Base-by-base conservation (phyloP, 164 flowering plant species). In the Akebia trifoliata region DNA sequence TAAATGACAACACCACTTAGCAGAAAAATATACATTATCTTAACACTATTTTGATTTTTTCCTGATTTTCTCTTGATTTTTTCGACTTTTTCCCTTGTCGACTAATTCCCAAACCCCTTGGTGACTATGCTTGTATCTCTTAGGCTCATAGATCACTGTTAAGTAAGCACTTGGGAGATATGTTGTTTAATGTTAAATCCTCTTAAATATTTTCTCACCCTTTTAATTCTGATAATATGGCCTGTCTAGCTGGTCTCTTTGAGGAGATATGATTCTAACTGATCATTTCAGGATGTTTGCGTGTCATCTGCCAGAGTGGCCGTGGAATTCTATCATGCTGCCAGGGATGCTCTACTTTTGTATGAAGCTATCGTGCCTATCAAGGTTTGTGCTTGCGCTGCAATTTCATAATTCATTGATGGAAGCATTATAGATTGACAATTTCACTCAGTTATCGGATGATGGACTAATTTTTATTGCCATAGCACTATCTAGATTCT, bases 311-410 rank as follows among this genome's bases (percentile, higher is more conserved):
- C 83, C 25, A 79, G 84, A 75, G 99, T 94, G 59, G 96, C 83
- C 37, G 51, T 79, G 74, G 95, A 87, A 62, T 83, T 90, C 62
- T 94, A 90, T 69, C 90, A 78, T 74, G 88, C 99, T 74, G 93
- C 93, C 12, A 81, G 96, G 70, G 95, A 94, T 76, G 86, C 86
- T 38, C 64, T 94, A 43, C 85, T 86, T 54, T 80, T 94, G 15
- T 94, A 94, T 74, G 91, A 83, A 76, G 91, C 86, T 63, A 60
- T 92, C 55, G 57, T 90, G 46, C 99, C 97, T 20, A 76, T 83
- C 66, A 87, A 82, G 94, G 98, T 92, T 68, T 62, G 88, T 74
- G 43, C 60, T 51, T 49, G 29, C 10, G 46, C 43, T 2, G 38
- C 28, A n/a, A 31, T 48, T 24, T 28, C 25, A 15, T 65, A 4